Conservation (phyloP, 441 rosid species). For the Gossypium aridum region DNA sequence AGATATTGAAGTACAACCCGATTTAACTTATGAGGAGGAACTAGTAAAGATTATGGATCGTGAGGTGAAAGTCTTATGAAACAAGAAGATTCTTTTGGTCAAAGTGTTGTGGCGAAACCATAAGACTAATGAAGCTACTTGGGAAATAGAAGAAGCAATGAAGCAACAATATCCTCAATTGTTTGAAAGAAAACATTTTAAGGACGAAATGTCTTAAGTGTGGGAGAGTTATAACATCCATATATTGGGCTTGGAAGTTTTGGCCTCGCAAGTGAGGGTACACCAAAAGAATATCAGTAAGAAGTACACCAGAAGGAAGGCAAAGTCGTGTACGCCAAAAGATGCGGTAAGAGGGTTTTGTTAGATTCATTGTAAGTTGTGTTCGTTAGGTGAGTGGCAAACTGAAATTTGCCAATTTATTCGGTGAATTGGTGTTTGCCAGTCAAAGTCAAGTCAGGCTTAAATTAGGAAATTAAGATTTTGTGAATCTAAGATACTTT, state of each 20-base stretch:
- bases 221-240: not conserved
- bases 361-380: not conserved
- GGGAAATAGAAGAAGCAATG: not conserved
- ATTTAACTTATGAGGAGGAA: not conserved
- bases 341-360: not conserved
- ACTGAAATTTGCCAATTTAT: not conserved
- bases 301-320: not conserved
- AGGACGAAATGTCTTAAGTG: not conserved
- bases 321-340: not conserved
- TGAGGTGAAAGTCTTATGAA: not conserved
- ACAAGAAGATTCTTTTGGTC: not conserved
- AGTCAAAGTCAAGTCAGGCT: not conserved
- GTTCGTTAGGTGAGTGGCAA: not conserved
- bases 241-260: not conserved
- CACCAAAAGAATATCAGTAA: too few relatives aligned
- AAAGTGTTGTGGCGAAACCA: not conserved
- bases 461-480: not conserved
- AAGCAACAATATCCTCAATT: not conserved
- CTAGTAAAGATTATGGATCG: not conserved
- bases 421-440: not conserved
- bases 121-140: not conserved
- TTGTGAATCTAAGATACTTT: not conserved
- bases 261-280: not conserved
- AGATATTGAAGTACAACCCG: not conserved
- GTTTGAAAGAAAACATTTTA: not conserved